Evolutionary conservation across 805 yeast genomes (phyloP), one percentile per base, ranked within the genome.

Genomic region (Lachancea meyersii): DNA sequence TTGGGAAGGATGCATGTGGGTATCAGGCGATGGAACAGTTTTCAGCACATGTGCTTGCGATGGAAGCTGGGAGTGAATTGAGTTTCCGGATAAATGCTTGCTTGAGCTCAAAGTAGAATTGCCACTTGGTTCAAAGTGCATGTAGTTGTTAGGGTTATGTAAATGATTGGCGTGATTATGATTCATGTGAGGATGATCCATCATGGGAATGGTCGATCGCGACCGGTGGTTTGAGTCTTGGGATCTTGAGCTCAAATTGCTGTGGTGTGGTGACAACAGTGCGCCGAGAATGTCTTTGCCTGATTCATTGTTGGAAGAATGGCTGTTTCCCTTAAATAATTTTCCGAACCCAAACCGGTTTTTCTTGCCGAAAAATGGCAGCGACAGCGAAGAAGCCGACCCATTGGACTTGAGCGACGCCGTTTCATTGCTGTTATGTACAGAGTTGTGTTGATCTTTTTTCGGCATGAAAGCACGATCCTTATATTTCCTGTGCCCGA

Each of bases 1-100:
- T 33, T 60, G 54, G 5, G 53, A 62, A 7, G 61, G 63, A 44
- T 60, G 64, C 50, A 54, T 40, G 33, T 57, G 51, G 4, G 57
- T 44, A 26, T 45, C 44, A n/a, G 52, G 46, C 3, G 53, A 49
- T 6, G 53, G 41, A 14, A 23, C 26, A 3, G 35, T 22, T 6
- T 41, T 35, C 6, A 35, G 19, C 4, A 30, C 11, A 35, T 35
- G 44, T 5, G 26, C 28, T 16, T 40, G 44, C 5, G 41, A 22
- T 4, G 44, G 35, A 24, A 36, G 41, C 17, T 33, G 13, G 7
- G 41, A 31, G 28, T 17, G n/a, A n/a, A 16, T 17, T 10, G 35
- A 18, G 14, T 11, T 19, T 11, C 35, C 35, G n/a, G 18, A 32
- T 5, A 5, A 6, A 32, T 13, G 9, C 21, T 28, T 35, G 31